These are phyloP conservation scores for Citrus sp. DNA, from an alignment of 345 rosid species.

Conservation along the genomic window DNA sequence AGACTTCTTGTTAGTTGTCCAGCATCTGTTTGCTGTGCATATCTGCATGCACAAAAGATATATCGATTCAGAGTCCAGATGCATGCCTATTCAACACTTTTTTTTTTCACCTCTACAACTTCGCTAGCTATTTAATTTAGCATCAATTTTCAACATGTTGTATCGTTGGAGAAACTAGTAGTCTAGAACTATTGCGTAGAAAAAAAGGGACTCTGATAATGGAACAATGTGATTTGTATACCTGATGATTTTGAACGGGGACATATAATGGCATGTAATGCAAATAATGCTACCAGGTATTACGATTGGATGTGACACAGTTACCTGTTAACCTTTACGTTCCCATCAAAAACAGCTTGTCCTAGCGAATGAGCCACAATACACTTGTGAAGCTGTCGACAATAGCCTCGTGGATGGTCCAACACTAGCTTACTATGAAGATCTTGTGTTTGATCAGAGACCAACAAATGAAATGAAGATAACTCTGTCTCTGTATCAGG, in stretches of 20 bases:
- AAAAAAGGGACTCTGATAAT: background rate
- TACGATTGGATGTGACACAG: background rate
- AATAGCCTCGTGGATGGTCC: slow-evolving; percentile 85
- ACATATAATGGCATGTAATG: background rate
- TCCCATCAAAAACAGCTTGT: slow-evolving; percentile 96
- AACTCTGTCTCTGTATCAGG: slow-evolving; percentile 81
- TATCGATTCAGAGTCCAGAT: background rate
- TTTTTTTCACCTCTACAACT: too few relatives aligned
- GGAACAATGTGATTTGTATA: background rate
- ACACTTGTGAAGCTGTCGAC: slow-evolving; percentile 88
- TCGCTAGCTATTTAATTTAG: background rate
- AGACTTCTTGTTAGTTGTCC: slow-evolving; percentile 85
- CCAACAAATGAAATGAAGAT: slow-evolving; percentile 73
- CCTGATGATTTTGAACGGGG: background rate
- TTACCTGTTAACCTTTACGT: slow-evolving; percentile 83
- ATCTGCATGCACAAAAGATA: slow-evolving; percentile 34
- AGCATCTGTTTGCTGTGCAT: slow-evolving; percentile 89
- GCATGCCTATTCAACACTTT: background rate
- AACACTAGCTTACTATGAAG: slow-evolving; percentile 75
- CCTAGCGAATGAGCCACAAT: slow-evolving; percentile 88
- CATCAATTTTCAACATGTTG: background rate
- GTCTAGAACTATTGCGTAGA: too few relatives aligned
- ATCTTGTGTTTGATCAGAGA: slow-evolving; percentile 79
- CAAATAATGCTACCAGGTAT: background rate
- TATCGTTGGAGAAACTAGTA: too few relatives aligned